Evolutionary conservation across 441 rosid species (phyloP), one percentile per base, ranked within the genome.

Genomic region (Gossypium gossypioides): DNA sequence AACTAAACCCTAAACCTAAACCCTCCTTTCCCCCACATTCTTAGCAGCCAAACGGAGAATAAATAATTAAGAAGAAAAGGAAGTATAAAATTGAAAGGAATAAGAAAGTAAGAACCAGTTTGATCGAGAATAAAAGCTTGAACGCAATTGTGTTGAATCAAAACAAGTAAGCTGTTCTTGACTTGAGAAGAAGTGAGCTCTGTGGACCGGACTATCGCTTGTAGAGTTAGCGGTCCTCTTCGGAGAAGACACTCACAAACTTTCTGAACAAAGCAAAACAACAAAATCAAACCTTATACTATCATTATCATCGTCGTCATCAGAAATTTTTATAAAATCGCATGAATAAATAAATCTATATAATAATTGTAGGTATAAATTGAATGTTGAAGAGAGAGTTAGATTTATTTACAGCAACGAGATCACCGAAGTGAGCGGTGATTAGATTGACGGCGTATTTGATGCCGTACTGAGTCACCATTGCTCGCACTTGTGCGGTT

Each of bases 111-210:
- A 16, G 18, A 37, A 63, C 96, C 94, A 62, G 77, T 54, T 7
- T 81, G 91, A 46, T 85, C 89, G 19, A 81, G 65, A 3, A 82
- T 72, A 57, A 88, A 91, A 55, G 96, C 89, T 76, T 94, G 97
- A 22, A 86, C 92, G 71, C 96, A 92, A 25, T 91, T 93, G 76
- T 91, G 98, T 65, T 91, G 97, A 75, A 90, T 91, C 77, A 94
- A 80, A 69, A 90, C 90, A 10, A 83, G 86, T 21, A 90, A 74
- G 75, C 87, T 76, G 83, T 90, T 89, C 74, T 84, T 90, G 68
- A 90, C 91, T 79, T 86, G 83, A 19, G 72, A 50, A 32, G 72
- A 63, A 15, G 69, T 75, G 13, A 88, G 82, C 25, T 86, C 86
- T 0, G 87, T 78, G 71, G 75, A 74, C 21, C 86, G 85, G n/a